Percentiles rank a stretch among this genome's conserved stretches.
Conservation (phyloP, 305 asterid genomes). For the Fraxinus nigra region DNA sequence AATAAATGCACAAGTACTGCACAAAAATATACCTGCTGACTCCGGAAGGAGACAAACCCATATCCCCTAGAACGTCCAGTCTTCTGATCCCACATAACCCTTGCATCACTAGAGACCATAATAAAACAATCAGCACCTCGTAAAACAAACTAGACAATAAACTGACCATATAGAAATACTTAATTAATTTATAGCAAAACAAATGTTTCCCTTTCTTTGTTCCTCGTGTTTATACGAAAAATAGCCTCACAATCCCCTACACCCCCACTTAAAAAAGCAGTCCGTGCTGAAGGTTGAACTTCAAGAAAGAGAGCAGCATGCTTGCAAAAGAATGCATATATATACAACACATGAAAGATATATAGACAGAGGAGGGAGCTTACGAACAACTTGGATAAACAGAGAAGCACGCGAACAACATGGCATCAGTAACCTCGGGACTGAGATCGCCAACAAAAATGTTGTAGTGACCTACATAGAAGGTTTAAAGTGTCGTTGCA, state of each 20-base stretch:
- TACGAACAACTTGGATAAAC: slow-evolving; percentile 74
- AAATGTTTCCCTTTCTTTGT: neutral
- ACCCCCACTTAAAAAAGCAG: neutral
- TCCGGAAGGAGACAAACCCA: slow-evolving; percentile 91
- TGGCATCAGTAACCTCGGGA: slow-evolving; percentile 92
- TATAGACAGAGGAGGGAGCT: slow-evolving; percentile 37
- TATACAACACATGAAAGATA: neutral
- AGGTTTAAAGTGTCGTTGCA: slow-evolving; percentile 21
- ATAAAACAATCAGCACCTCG: slow-evolving; percentile 18
- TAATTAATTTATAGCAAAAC: neutral
- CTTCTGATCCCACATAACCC: slow-evolving; percentile 96
- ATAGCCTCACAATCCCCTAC: neutral
- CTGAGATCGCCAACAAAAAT: slow-evolving; percentile 95
- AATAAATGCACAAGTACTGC: slow-evolving; percentile 9
- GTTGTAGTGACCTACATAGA: slow-evolving; percentile 67
- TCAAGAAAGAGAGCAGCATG: neutral
- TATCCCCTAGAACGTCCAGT: slow-evolving; percentile 93
- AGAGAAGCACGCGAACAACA: slow-evolving; percentile 72
- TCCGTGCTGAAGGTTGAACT: neutral
- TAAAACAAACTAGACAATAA: slow-evolving; percentile 17
- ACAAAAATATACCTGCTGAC: slow-evolving; percentile 56
- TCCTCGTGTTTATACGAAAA: neutral
- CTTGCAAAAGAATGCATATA: neutral
- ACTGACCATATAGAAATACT: slow-evolving; percentile 1
- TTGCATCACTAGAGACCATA: slow-evolving; percentile 65